These are phyloP conservation scores for Wickerhamiella occidentalis DNA, from an alignment of 805 yeast genomes.

Conservation along the genomic window DNA sequence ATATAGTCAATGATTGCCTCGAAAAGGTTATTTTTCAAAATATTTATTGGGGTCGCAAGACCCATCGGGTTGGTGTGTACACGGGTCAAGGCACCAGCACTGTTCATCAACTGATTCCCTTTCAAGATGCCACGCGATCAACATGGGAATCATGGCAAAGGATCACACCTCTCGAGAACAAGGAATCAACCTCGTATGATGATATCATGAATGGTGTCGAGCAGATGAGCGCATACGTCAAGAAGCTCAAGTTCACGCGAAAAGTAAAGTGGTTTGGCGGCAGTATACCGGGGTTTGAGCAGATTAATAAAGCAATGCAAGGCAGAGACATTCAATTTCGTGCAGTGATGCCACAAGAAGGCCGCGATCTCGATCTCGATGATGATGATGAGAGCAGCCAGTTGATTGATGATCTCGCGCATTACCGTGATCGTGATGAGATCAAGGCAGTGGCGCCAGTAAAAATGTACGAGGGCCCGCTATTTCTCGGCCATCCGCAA, in stretches of 20 bases:
- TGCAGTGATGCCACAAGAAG: too few relatives aligned
- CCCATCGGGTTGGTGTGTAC: conserved; percentile 12
- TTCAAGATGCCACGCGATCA: not conserved
- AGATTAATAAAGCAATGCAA: conserved; percentile 10
- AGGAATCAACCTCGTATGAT: not conserved
- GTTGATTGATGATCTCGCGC: conserved; percentile 11
- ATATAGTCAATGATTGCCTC: conserved; percentile 5
- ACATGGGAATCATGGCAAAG: not conserved
- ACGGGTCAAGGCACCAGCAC: conserved; percentile 1
- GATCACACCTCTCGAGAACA: not conserved
- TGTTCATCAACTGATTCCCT: not conserved
- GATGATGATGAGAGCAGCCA: not conserved
- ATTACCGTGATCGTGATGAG: not conserved
- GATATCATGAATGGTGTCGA: conserved; percentile 13
- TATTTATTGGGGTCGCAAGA: conserved; percentile 13
- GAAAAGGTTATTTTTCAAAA: conserved; percentile 3
- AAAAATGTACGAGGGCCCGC: conserved; percentile 35
- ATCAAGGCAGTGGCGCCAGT: conserved; percentile 37
- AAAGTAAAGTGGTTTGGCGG: conserved; percentile 1
- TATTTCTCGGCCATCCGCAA: conserved; percentile 36
- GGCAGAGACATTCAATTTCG: not conserved
- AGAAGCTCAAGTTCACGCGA: conserved; percentile 12
- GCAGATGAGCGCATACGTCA: conserved; percentile 15
- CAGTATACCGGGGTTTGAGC: conserved; percentile 12
- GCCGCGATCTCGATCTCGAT: too few relatives aligned